Base-by-base conservation (phyloP, 129 eudicot species). In the Flaveria sonorensis region DNA sequence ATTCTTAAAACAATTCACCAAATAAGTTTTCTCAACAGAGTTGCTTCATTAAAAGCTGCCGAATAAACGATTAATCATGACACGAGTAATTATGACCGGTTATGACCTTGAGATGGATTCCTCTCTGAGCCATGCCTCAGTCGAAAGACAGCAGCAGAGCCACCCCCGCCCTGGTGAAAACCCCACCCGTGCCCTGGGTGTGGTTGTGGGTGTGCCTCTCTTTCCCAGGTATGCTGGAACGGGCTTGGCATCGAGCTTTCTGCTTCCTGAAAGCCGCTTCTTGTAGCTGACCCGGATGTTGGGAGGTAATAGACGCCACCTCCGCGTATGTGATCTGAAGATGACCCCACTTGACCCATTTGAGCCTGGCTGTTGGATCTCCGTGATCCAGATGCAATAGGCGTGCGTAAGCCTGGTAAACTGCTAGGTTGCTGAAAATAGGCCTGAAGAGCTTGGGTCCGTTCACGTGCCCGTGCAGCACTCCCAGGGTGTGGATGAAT, bases 71-170 rank as follows among this genome's bases (percentile, higher is more conserved):
- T 81, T 66, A 80, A 74, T 82, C 84, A 32, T 5, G 39, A 6
- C 7, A 32, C 39, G 7, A 32, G 39, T 32, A 32, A 32, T 32
- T 83, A 90, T 70, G 88, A 79, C 66, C 79, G 76, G 70, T 72
- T 68, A 83, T 78, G 89, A 70, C 87, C 87, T 69, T 92, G 98
- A 20, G 95, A 85, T 15, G 88, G 86, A 86, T 69, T 76, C 85
- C 97, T 89, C 77, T 89, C 96, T n/a, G 91, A 82, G 70, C 96
- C 91, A 77, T 91, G 89, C 84, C 96, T 85, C 85, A 79, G 92
- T 15, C 94, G 88, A 42, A 83, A 91, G 71, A 83, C 73, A 78
- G 77, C 62, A 75, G 78, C 87, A 69, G 73, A 78, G 12, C 43
- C 71, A 56, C 88, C 95, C 36, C 70, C 81, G 9, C 83, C 84